Conservation (phyloP, 202 grass and related monocot genomes). For the Dendrocalamus latiflorus region DNA sequence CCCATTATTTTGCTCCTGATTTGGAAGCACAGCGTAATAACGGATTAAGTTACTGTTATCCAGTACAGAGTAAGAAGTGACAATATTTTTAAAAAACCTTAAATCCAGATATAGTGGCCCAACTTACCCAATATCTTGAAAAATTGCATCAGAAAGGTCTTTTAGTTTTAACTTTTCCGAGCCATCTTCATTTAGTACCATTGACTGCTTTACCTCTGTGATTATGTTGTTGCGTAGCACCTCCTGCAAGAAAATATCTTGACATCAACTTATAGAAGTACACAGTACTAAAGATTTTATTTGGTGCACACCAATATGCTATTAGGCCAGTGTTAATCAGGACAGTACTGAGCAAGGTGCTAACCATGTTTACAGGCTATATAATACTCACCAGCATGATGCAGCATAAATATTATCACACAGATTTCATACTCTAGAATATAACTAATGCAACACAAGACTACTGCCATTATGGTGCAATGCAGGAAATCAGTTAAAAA, state of each 20-base stretch:
- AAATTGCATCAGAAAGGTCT: conserved; percentile 88
- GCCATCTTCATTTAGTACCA: conserved; percentile 73
- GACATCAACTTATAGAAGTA: background rate
- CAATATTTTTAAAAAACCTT: background rate
- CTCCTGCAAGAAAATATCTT: conserved; percentile 49
- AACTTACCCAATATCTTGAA: conserved; percentile 77
- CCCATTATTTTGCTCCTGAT: conserved; percentile 92
- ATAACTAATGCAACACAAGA: too few relatives aligned
- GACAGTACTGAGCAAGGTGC: too few relatives aligned
- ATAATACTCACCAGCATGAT: too few relatives aligned
- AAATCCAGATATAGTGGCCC: background rate
- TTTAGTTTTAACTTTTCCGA: conserved; percentile 77
- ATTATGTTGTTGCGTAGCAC: conserved; percentile 59
- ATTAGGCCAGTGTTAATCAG: background rate
- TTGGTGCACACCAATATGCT: background rate
- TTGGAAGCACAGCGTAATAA: conserved; percentile 11
- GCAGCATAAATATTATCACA: too few relatives aligned
- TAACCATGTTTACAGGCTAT: too few relatives aligned
- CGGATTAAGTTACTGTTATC: background rate
- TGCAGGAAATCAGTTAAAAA: too few relatives aligned
- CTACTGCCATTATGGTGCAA: too few relatives aligned
- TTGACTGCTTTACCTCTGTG: conserved; percentile 71
- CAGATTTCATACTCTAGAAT: too few relatives aligned
- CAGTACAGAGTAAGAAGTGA: background rate
- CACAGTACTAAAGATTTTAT: background rate